Percentiles rank a stretch among this genome's conserved stretches.
These are phyloP conservation scores for Haplosporangium gracile DNA, from an alignment of 192 early-diverging fungal species.

Conservation along the genomic window DNA sequence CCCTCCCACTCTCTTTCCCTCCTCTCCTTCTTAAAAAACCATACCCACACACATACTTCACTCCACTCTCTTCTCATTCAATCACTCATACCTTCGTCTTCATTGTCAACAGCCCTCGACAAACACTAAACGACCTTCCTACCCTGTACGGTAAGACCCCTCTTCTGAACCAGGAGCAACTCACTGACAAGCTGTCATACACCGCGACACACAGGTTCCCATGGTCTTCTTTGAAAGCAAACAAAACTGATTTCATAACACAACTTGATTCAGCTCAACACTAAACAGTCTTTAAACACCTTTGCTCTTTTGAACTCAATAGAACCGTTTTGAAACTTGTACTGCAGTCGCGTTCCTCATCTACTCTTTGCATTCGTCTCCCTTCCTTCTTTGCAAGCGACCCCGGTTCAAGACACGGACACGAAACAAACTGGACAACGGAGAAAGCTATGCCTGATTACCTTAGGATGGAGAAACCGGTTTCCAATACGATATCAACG, in stretches of 20 bases:
- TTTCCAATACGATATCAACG: neutral
- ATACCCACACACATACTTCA: conserved; percentile 12
- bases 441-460: conserved; percentile 1
- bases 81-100: neutral
- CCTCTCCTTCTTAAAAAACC: neutral
- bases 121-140: too few species aligned
- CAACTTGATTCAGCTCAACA: too few species aligned
- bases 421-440: neutral
- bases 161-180: too few species aligned
- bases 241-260: too few species aligned
- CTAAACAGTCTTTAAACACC: too few species aligned
- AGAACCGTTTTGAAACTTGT: too few species aligned
- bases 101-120: too few species aligned
- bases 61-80: neutral
- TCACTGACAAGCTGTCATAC: too few species aligned
- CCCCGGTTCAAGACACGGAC: neutral
- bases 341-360: neutral
- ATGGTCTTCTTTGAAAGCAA: too few species aligned
- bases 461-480: conserved; percentile 12
- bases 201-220: too few species aligned
- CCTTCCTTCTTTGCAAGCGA: neutral
- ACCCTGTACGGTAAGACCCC: too few species aligned
- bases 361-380: neutral
- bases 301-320: too few species aligned
- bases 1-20: neutral